Evolutionary conservation across 495 filamentous ascomycete species (phyloP).

Genomic region (Aspergillus heteromorphus): DNA sequence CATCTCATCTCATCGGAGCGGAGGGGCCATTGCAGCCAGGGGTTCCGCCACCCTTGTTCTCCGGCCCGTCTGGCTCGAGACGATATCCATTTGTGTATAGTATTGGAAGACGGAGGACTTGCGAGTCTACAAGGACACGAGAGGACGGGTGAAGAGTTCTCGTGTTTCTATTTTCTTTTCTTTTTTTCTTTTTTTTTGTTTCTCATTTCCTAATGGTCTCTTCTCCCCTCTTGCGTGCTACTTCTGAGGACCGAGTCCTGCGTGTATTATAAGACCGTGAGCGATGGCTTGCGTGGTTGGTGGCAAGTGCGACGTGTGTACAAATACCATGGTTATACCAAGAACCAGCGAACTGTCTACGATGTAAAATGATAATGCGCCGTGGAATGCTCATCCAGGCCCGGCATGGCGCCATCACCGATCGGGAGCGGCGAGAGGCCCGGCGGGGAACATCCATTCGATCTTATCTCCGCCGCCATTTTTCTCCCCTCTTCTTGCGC

Average conservation of each 20-base stretch:
- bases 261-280: constrained; percentile 13
- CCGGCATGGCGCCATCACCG: constrained; percentile 14
- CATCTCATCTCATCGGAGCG: constrained; percentile 5
- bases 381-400: constrained; percentile 8
- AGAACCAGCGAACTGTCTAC: neutral
- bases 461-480: constrained; percentile 5
- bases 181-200: neutral
- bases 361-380: too few relatives aligned
- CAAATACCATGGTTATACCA: neutral
- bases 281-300: constrained; percentile 6
- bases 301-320: neutral
- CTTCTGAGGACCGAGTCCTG: neutral
- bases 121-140: neutral
- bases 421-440: neutral
- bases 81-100: constrained; percentile 4
- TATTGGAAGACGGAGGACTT: neutral
- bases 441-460: constrained; percentile 6
- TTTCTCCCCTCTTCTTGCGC: constrained; percentile 3
- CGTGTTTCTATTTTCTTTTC: constrained; percentile 4
- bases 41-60: neutral
- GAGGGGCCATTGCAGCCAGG: neutral
- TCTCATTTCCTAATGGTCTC: constrained; percentile 2
- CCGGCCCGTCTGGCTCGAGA: neutral
- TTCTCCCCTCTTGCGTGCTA: constrained; percentile 17
- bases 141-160: neutral